These are phyloP conservation scores for Grosmannia serpens DNA, from an alignment of 2,329 filamentous ascomycete genomes.

Conservation along the genomic window DNA sequence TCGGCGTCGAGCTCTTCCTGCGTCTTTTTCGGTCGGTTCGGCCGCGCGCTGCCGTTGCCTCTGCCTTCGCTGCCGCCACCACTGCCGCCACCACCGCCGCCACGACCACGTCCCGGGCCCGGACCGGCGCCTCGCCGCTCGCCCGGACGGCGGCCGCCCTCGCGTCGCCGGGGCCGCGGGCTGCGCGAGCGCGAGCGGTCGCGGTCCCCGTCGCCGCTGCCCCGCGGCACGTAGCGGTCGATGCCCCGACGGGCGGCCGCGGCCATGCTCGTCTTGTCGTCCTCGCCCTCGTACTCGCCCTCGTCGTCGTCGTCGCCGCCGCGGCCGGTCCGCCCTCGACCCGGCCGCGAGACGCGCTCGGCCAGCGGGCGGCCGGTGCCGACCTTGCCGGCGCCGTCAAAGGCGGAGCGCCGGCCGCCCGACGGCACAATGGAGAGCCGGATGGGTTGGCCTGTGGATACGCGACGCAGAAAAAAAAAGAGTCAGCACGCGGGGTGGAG, in stretches of 20 bases:
- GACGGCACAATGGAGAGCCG: conserved; percentile 53
- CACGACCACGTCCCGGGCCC: conserved; percentile 22
- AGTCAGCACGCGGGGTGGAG: too few relatives aligned
- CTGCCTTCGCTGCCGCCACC: conserved; percentile 14
- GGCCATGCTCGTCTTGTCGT: conserved; percentile 14
- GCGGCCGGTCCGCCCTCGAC: conserved; percentile 37
- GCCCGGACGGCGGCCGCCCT: conserved; percentile 36
- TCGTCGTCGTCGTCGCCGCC: conserved; percentile 29
- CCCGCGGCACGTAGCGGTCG: conserved; percentile 63
- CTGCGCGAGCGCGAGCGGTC: conserved; percentile 42
- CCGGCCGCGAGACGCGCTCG: conserved; percentile 47
- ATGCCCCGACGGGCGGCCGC: conserved; percentile 52
- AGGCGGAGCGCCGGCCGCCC: conserved; percentile 38
- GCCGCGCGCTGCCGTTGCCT: conserved; percentile 26
- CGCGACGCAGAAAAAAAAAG: background rate
- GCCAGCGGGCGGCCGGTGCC: conserved; percentile 44
- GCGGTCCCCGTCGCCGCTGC: conserved; percentile 13
- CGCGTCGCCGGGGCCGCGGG: conserved; percentile 33
- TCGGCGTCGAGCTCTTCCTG: conserved; percentile 90
- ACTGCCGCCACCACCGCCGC: conserved; percentile 23
- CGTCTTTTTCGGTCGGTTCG: conserved; percentile 46
- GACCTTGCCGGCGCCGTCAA: conserved; percentile 43
- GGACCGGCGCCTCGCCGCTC: conserved; percentile 29
- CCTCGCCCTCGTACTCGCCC: conserved; percentile 15
- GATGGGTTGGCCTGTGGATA: conserved; percentile 61